Percentiles rank a stretch among this genome's conserved stretches.
Evolutionary conservation across 2,329 filamentous ascomycete species (phyloP).

Genomic region (Sclerotinia minor): DNA sequence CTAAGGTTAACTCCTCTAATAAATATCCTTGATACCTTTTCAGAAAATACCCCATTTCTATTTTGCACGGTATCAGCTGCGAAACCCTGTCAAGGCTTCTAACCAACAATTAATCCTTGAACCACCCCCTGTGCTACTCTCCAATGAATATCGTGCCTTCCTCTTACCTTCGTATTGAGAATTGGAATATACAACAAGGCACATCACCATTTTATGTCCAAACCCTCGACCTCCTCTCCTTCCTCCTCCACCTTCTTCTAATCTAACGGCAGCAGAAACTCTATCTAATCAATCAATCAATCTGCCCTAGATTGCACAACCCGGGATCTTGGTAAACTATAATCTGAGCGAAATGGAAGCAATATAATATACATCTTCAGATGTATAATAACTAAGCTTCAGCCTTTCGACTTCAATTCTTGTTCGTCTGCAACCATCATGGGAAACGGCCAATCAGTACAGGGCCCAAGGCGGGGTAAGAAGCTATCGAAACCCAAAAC

Average conservation of each 20-base stretch:
- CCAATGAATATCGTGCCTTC: slow-evolving; percentile 14
- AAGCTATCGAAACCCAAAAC: slow-evolving; percentile 42
- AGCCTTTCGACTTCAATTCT: slow-evolving; percentile 20
- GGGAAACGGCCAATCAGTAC: slow-evolving; percentile 38
- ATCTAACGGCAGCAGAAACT: slow-evolving; percentile 2
- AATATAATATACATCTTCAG: slow-evolving; percentile 22
- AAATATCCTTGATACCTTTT: slow-evolving; percentile 14
- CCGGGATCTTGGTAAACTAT: slow-evolving; percentile 7
- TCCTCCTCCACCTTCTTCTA: slow-evolving; percentile 6
- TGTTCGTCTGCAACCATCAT: slow-evolving; percentile 29
- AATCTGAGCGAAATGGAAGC: slow-evolving; percentile 24
- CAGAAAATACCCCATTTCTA: slow-evolving; percentile 8
- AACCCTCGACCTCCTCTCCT: slow-evolving; percentile 11
- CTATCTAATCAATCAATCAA: neutral
- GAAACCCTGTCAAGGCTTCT: slow-evolving; percentile 12
- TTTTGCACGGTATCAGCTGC: slow-evolving; percentile 11
- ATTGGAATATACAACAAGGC: slow-evolving; percentile 19
- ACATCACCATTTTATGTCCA: slow-evolving; percentile 14
- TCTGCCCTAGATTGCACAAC: slow-evolving; percentile 2
- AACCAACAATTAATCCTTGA: slow-evolving; percentile 21
- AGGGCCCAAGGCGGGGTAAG: slow-evolving; percentile 29
- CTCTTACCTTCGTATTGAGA: slow-evolving; percentile 15
- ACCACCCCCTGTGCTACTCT: neutral
- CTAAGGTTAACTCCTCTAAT: slow-evolving; percentile 1
- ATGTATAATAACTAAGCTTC: slow-evolving; percentile 17